Base-by-base conservation (phyloP, 169 alveolate genomes). In the Cryptosporidium tyzzeri region DNA sequence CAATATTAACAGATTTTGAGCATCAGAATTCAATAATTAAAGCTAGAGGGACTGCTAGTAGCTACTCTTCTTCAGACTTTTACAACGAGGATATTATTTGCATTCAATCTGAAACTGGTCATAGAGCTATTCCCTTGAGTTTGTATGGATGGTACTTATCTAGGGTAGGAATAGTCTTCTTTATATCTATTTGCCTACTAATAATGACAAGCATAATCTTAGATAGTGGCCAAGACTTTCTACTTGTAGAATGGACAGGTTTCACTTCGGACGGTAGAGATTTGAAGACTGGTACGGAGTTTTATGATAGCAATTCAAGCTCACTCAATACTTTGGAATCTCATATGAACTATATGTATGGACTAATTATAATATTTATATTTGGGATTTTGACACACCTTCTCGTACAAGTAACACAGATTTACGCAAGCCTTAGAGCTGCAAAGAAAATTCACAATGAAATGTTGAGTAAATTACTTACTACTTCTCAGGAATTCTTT, bases 371-470 rank as follows among this genome's bases (percentile, higher is more conserved):
- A 33, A 39, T 80, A 21, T 80, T 80, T 62, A 12, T 80, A 26
- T 21, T 80, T 39, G 45, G 69, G 21, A 31, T 80, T 2, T 33
- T 58, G 9, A 10, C 67, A 7, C 61, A 45, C 16, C 70, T 80
- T 7, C 45, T 59, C 26, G 68, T 65, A 18, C 61, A 80, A 26
- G 37, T 44, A 16, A 18, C 65, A 5, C 70, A 80, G 53, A 70
- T 80, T 23, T 62, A 23, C 10, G 93, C 91, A 7, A 74, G 69
- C 10, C 35, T 80, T 9, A 14, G 61, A 35, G 92, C 92, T 35
- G 94, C 94, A 0, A 37, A 8, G 1, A 85, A 48, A 35, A 70
- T 92, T 2, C 94, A 92, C n/a, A 89, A 92, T 44, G 91, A 92
- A 31, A 91, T 92, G 39, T 70, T 92, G 3, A 39, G 37, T 14